These are phyloP conservation scores for Sergeia podlipaevii DNA, from an alignment of 208 protist genomes.

Conservation along the genomic window DNA sequence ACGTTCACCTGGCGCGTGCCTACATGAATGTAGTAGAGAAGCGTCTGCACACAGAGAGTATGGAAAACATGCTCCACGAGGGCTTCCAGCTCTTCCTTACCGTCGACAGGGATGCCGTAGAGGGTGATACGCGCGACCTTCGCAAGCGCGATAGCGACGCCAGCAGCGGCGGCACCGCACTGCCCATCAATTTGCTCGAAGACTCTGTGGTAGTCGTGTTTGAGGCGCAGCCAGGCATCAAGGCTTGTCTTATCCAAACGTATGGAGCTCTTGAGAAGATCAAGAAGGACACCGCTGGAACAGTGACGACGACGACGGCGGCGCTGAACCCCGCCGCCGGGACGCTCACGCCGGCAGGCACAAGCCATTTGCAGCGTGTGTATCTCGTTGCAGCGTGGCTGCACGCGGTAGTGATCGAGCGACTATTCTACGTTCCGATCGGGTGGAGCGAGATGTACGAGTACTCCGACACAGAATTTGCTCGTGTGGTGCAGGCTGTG, in stretches of 20 bases:
- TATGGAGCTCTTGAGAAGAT: constrained; percentile 36
- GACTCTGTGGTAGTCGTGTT: constrained; percentile 89
- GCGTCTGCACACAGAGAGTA: constrained; percentile 88
- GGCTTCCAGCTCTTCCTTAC: constrained; percentile 98
- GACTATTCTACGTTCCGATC: constrained; percentile 94
- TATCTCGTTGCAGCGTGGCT: constrained; percentile 97
- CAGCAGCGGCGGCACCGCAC: constrained; percentile 1
- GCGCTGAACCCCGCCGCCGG: constrained; percentile 5
- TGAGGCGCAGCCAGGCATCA: constrained; percentile 96
- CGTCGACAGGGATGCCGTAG: constrained; percentile 85
- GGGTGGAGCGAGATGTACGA: constrained; percentile 99
- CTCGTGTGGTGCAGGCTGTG: constrained; percentile 89
- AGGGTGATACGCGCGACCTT: constrained; percentile 8
- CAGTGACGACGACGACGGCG: background rate
- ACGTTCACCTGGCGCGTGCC: constrained; percentile 95
- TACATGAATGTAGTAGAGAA: constrained; percentile 96
- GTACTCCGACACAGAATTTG: constrained; percentile 97
- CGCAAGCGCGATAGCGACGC: background rate
- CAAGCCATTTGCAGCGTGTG: constrained; percentile 79
- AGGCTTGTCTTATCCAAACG: constrained; percentile 90
- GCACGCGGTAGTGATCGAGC: constrained; percentile 95
- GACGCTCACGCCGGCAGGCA: background rate
- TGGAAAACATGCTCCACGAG: constrained; percentile 41
- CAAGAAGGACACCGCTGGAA: background rate
- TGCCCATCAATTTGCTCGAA: constrained; percentile 79